phyloP scores from a whole-genome alignment of 371 early-diverging fungal genomes.

The Mucor circinelloides region DNA sequence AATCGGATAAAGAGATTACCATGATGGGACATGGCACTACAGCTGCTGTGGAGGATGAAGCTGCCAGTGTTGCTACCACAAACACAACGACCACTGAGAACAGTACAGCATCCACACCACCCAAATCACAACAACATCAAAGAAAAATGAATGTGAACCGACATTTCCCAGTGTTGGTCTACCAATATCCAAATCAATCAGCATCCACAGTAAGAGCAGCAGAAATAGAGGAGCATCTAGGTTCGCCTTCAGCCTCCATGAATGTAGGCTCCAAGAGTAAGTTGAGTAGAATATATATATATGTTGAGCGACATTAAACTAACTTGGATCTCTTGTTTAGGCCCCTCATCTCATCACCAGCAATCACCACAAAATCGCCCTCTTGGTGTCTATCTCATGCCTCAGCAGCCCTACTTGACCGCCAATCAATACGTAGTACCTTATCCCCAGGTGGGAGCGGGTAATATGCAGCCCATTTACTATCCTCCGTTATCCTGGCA shows the following conservation, averaged over 20 bases:
- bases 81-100: not conserved
- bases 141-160: constrained; percentile 8
- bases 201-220: not conserved
- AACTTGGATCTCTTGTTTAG: not conserved
- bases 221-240: not conserved
- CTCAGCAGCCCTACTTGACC: constrained; percentile 13
- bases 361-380: constrained; percentile 8
- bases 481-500: constrained; percentile 18
- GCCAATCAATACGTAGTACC: constrained; percentile 21
- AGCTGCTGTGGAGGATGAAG: not conserved
- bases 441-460: constrained; percentile 22
- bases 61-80: not conserved
- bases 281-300: too few species aligned
- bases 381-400: constrained; percentile 19
- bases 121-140: not conserved
- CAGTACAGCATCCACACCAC: not conserved
- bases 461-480: constrained; percentile 14
- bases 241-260: not conserved
- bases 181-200: constrained; percentile 18
- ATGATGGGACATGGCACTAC: not conserved
- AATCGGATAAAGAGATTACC: constrained; percentile 12
- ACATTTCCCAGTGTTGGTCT: constrained; percentile 21
- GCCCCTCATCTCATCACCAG: not conserved
- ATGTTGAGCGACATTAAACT: not conserved
- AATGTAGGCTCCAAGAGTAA: not conserved